phyloP scores from a whole-genome alignment of 352 stramenopile species.

The Phytopythium kandeliae region DNA sequence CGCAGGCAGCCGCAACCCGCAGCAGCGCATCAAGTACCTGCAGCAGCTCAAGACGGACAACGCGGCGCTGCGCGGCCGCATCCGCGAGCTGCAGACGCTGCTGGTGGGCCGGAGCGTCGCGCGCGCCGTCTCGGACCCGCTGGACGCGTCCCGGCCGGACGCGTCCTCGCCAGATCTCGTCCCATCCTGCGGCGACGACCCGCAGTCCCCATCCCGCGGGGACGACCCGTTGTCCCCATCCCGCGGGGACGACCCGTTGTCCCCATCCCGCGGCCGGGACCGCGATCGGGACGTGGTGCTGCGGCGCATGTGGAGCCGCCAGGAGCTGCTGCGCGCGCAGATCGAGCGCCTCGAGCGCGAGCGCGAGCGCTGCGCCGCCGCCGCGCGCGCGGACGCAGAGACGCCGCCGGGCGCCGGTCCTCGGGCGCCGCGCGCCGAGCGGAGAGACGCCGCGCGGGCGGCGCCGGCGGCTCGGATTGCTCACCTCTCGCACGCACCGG shows the following conservation, averaged over 20 bases:
- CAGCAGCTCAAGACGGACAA: constrained; percentile 72
- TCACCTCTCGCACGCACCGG: too few relatives aligned
- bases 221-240: constrained; percentile 11
- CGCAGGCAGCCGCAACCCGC: constrained; percentile 51
- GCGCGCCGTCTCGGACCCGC: not conserved
- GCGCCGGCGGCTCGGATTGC: constrained; percentile 5
- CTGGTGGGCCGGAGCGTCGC: constrained; percentile 14
- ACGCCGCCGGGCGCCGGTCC: not conserved
- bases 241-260: constrained; percentile 17
- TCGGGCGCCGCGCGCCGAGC: not conserved
- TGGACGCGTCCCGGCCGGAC: too few relatives aligned
- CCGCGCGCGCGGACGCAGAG: constrained; percentile 2
- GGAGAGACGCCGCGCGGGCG: constrained; percentile 5
- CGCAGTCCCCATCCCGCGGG: too few relatives aligned
- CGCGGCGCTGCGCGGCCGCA: constrained; percentile 30
- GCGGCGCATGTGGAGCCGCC: constrained; percentile 39
- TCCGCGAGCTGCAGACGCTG: constrained; percentile 50
- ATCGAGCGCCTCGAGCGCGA: constrained; percentile 40
- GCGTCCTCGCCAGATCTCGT: too few relatives aligned
- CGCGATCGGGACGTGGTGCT: constrained; percentile 37
- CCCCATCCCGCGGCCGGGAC: constrained; percentile 17
- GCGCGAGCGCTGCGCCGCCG: constrained; percentile 7
- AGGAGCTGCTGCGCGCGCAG: constrained; percentile 40
- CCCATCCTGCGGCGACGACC: too few relatives aligned
- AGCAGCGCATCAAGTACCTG: constrained; percentile 73